A percentile compares a stretch with the other conserved stretches of the same genome.
Evolutionary conservation across 2,329 filamentous ascomycete genomes (phyloP).

Genomic region (Aspergillus eucalypticola): DNA sequence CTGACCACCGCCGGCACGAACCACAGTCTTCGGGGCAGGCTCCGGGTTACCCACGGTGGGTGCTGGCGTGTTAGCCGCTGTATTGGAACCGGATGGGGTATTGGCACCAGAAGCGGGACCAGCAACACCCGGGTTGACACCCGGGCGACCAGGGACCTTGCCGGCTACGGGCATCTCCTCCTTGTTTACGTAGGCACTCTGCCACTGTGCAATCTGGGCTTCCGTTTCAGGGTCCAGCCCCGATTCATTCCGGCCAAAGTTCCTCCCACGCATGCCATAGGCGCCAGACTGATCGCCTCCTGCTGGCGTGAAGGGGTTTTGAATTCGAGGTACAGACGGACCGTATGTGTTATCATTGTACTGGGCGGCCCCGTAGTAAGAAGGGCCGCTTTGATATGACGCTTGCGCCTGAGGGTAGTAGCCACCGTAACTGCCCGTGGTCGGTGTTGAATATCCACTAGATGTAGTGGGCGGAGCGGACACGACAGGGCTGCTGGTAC

Average conservation of each 20-base stretch:
- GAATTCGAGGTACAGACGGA: constrained; percentile 67
- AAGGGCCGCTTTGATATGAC: constrained; percentile 33
- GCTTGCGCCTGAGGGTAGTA: constrained; percentile 45
- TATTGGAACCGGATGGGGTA: constrained; percentile 31
- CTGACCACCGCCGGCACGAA: constrained; percentile 85
- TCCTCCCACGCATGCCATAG: constrained; percentile 28
- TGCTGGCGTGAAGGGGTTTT: constrained; percentile 76
- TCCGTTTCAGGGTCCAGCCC: constrained; percentile 75
- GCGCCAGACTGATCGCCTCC: constrained; percentile 39
- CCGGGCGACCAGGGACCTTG: constrained; percentile 44
- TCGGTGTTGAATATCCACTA: constrained; percentile 39
- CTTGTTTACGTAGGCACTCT: constrained; percentile 77
- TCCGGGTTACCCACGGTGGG: constrained; percentile 46
- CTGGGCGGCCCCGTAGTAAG: constrained; percentile 50
- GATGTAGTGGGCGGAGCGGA: constrained; percentile 38
- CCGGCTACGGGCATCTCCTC: constrained; percentile 50
- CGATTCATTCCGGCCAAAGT: constrained; percentile 39
- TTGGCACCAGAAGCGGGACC: constrained; percentile 47
- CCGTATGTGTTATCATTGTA: constrained; percentile 50
- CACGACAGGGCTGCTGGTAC: constrained; percentile 39
- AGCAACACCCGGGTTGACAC: constrained; percentile 38
- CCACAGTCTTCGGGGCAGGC: constrained; percentile 73
- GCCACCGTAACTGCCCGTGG: constrained; percentile 42
- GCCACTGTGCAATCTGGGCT: constrained; percentile 91
- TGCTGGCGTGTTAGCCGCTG: constrained; percentile 43